Percentiles rank a stretch among this genome's conserved stretches.
Evolutionary conservation across 345 rosid species (phyloP).

Genomic region (Salix udensis): DNA sequence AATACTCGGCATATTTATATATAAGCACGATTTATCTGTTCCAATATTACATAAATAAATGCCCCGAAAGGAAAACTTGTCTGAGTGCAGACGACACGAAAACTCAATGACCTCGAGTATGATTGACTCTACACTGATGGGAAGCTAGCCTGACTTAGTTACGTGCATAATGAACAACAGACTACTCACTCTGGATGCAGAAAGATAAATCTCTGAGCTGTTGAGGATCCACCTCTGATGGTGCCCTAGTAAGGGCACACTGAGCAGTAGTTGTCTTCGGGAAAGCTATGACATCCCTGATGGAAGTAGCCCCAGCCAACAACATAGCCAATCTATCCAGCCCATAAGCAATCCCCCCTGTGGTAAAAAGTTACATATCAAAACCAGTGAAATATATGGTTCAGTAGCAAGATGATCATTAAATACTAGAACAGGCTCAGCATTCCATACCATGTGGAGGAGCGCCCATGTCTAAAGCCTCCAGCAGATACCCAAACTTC

Average conservation of each 20-base stretch:
- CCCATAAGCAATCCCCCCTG: constrained; percentile 95
- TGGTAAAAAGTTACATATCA: background rate
- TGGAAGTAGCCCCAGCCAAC: constrained; percentile 69
- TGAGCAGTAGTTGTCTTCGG: constrained; percentile 96
- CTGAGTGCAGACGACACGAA: background rate
- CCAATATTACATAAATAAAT: background rate
- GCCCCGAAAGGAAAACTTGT: background rate
- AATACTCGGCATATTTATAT: background rate
- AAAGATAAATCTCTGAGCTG: constrained; percentile 75
- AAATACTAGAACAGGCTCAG: background rate
- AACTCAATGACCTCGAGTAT: background rate
- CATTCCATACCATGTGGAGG: constrained; percentile 82
- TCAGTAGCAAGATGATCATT: background rate
- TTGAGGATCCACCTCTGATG: constrained; percentile 83
- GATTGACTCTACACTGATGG: background rate
- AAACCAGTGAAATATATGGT: background rate
- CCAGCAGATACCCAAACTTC: constrained; percentile 92
- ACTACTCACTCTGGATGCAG: constrained; percentile 18
- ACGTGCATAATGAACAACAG: background rate
- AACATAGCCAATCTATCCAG: constrained; percentile 91
- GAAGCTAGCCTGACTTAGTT: background rate
- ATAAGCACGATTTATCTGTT: background rate
- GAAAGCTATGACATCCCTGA: constrained; percentile 93
- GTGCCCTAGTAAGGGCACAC: constrained; percentile 84
- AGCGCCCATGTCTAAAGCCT: constrained; percentile 98